Evolutionary conservation across 208 protist species (phyloP).

Genomic region (Trichomonas vaginalis): DNA sequence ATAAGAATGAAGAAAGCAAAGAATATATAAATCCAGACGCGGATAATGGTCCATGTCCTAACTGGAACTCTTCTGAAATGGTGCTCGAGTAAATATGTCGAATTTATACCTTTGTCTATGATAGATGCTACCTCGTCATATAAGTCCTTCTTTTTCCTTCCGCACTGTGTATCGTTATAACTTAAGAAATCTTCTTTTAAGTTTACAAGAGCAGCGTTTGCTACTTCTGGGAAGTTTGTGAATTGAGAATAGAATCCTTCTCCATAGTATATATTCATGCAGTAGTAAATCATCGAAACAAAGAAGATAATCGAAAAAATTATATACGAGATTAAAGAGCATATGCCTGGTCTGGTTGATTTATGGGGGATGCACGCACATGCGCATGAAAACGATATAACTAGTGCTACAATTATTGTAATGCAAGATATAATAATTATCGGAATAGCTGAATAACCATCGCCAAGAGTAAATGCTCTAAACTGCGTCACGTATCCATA

Average conservation of each 20-base stretch:
- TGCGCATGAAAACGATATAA: background rate
- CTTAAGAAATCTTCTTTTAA: background rate
- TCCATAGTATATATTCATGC: background rate
- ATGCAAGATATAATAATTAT: background rate
- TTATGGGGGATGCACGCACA: background rate
- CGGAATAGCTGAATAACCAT: background rate
- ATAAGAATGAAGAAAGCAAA: background rate
- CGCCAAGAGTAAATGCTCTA: background rate
- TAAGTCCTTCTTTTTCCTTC: background rate
- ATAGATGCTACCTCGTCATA: background rate
- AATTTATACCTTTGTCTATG: background rate
- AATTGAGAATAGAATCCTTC: background rate
- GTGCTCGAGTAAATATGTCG: background rate
- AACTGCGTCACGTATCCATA: background rate
- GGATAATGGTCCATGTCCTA: background rate
- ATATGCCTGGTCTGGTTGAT: background rate
- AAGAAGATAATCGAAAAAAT: background rate
- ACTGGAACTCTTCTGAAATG: background rate
- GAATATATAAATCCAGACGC: background rate
- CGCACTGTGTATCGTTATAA: background rate
- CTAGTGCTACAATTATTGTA: background rate
- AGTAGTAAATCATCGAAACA: background rate
- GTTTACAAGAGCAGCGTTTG: background rate
- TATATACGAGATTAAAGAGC: background rate
- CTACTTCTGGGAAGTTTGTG: background rate